Evolutionary conservation across 805 yeast species (phyloP).

Genomic region (Saccharomycopsis microspora): DNA sequence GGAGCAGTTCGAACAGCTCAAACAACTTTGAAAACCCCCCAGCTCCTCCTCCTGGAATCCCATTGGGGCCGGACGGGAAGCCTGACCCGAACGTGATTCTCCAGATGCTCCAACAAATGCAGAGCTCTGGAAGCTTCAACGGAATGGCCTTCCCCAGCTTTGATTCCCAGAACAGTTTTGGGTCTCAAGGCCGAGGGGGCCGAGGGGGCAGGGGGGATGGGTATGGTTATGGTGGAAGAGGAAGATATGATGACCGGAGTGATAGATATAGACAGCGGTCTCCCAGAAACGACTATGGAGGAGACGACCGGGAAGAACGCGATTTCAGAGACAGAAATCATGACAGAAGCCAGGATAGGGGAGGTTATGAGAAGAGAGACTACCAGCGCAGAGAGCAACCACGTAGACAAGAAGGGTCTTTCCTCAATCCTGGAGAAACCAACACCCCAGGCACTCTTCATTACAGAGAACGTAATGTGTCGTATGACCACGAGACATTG

Average conservation of each 20-base stretch:
- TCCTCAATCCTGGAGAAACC: slow-evolving; percentile 40
- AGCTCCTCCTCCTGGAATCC: background rate
- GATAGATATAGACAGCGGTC: background rate
- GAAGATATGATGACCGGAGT: slow-evolving; percentile 16
- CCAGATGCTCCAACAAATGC: slow-evolving; percentile 27
- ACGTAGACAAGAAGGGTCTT: slow-evolving; percentile 18
- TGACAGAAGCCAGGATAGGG: slow-evolving; percentile 20
- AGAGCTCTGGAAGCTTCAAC: slow-evolving; percentile 16
- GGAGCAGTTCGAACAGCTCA: too few relatives aligned
- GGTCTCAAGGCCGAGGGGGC: slow-evolving; percentile 16
- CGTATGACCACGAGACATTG: slow-evolving; percentile 50
- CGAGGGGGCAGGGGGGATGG: background rate
- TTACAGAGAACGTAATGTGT: slow-evolving; percentile 63
- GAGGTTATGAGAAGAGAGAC: slow-evolving; percentile 19
- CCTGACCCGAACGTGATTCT: slow-evolving; percentile 32
- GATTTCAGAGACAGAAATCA: slow-evolving; percentile 20
- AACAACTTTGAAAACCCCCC: too few relatives aligned
- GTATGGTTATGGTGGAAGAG: slow-evolving; percentile 18
- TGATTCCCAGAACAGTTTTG: slow-evolving; percentile 13
- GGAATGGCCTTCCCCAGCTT: background rate
- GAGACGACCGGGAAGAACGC: slow-evolving; percentile 7
- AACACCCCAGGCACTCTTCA: slow-evolving; percentile 66
- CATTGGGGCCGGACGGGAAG: slow-evolving; percentile 8
- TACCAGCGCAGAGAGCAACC: background rate
- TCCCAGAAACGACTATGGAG: slow-evolving; percentile 19